Percentiles rank a stretch among this genome's conserved stretches.
Evolutionary conservation across 2,329 filamentous ascomycete genomes (phyloP).

Genomic region (Pleurostoma richardsiae): DNA sequence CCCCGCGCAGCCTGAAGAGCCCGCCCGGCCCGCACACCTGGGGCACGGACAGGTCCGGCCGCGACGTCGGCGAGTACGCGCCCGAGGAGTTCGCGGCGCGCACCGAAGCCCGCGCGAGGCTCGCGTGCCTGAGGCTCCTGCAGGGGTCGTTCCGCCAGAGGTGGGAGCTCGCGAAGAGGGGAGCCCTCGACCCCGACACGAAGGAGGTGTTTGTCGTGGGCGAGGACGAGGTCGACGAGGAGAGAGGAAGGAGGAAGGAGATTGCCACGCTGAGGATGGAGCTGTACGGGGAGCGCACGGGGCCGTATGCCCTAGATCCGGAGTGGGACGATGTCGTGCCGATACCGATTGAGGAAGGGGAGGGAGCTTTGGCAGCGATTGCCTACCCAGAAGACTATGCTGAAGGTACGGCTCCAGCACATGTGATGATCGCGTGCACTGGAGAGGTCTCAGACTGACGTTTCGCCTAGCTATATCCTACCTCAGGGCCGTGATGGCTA

Average conservation of each 20-base stretch:
- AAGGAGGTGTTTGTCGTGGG: slow-evolving; percentile 17
- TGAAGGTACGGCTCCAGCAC: slow-evolving; percentile 48
- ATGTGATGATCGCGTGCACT: no score
- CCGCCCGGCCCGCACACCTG: slow-evolving; percentile 24
- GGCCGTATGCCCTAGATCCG: slow-evolving; percentile 60
- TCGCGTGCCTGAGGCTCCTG: slow-evolving; percentile 36
- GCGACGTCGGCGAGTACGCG: slow-evolving; percentile 42
- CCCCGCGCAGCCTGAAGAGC: slow-evolving; percentile 34
- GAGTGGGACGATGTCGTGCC: slow-evolving; percentile 81
- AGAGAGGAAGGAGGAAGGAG: slow-evolving; percentile 39
- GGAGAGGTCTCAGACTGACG: slow-evolving; percentile 10
- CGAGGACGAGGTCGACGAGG: slow-evolving; percentile 36
- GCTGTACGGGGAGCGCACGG: slow-evolving; percentile 45
- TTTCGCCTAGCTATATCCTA: slow-evolving; percentile 71
- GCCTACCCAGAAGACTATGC: slow-evolving; percentile 86
- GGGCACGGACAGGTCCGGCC: slow-evolving; percentile 46
- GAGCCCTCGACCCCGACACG: slow-evolving; percentile 10
- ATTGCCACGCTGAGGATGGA: slow-evolving; percentile 48
- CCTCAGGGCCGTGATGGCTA: slow-evolving; percentile 87
- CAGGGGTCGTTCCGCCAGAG: slow-evolving; percentile 36
- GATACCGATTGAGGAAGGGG: slow-evolving; percentile 78
- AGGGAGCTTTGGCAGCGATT: slow-evolving; percentile 82
- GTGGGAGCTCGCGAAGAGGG: not conserved
- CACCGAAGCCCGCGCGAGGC: slow-evolving; percentile 31
- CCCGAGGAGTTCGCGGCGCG: slow-evolving; percentile 39